Evolutionary conservation across 495 filamentous ascomycete genomes (phyloP).

Genomic region (Penicillium macrosclerotiorum): DNA sequence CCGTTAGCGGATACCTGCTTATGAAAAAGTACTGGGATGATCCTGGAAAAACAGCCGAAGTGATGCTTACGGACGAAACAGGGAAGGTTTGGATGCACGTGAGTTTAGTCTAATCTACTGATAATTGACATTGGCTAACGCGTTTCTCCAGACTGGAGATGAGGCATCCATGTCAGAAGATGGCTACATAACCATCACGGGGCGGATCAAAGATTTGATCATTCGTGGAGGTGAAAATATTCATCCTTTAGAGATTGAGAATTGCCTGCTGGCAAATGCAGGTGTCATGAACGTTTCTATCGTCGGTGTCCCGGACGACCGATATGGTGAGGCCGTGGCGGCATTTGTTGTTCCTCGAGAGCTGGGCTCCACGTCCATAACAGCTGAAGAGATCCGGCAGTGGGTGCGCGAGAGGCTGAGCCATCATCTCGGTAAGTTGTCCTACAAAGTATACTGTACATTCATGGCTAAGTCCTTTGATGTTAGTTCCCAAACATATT

Average conservation of each 20-base stretch:
- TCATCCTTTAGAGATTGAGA: constrained; percentile 91
- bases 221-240: constrained; percentile 96
- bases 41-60: constrained; percentile 64
- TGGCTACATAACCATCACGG: constrained; percentile 68
- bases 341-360: constrained; percentile 68
- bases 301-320: constrained; percentile 78
- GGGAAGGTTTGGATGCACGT: constrained; percentile 72
- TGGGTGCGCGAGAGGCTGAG: constrained; percentile 76
- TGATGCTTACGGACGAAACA: constrained; percentile 58
- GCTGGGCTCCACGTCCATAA: constrained; percentile 12
- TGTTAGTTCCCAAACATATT: constrained; percentile 76
- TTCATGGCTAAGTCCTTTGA: not conserved
- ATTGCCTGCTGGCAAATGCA: constrained; percentile 74
- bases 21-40: constrained; percentile 92
- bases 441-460: not conserved
- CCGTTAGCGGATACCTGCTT: constrained; percentile 77
- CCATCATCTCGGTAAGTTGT: constrained; percentile 63
- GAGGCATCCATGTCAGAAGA: constrained; percentile 81
- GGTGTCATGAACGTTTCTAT: constrained; percentile 71
- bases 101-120: constrained; percentile 17
- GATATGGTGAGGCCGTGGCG: constrained; percentile 82
- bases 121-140: not conserved
- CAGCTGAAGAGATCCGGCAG: constrained; percentile 53
- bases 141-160: constrained; percentile 65
- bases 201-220: constrained; percentile 86